Base-by-base conservation (phyloP, 73 alveolate genomes). In the Effrenium voratum region DNA sequence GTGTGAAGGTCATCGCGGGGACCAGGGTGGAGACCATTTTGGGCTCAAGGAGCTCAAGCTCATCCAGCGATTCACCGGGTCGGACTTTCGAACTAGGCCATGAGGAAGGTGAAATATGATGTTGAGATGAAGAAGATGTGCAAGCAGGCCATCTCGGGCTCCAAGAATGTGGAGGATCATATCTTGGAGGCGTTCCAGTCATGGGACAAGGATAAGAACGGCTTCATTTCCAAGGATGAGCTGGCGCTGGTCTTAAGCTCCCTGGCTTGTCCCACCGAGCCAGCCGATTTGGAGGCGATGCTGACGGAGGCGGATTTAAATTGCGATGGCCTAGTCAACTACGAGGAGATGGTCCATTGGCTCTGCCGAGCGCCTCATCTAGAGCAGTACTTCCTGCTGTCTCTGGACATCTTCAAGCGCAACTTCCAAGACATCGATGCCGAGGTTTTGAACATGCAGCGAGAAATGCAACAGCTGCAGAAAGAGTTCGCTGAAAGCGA, bases 321-420 rank as follows among this genome's bases (percentile, higher is more conserved):
- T 36, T 12, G 26, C 13, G 80, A 68, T 68, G 80, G 80, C 79
- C 40, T 24, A 8, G 34, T 66, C 40, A 0, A 0, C 41, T 0
- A 16, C 63, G 22, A 80, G 94, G 96, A 88, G 73, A 66, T 90
- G 97, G 97, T 90, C n/a, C 97, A 90, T 32, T 90, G 97, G 97
- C 97, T 90, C 43, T 90, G 97, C 97, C 97, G 97, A 1, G 97
- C 97, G 26, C 97, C 97, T 5, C 97, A 90, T 90, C 40, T 90
- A 73, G 97, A 90, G 87, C 66, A 86, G 91, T 90, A 90, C 55
- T 90, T 90, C 97, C 81, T 90, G 38, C 57, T 34, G 2, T 90
- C 97, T 66, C 59, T 90, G 87, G 97, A 90, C 75, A 68, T 90
- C 19, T 90, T 90, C 87, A 68, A 90, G 97, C 97, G 97, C 73